Base-by-base conservation (phyloP, 257 asterid genomes). In the Oldenlandia corymbosa region DNA sequence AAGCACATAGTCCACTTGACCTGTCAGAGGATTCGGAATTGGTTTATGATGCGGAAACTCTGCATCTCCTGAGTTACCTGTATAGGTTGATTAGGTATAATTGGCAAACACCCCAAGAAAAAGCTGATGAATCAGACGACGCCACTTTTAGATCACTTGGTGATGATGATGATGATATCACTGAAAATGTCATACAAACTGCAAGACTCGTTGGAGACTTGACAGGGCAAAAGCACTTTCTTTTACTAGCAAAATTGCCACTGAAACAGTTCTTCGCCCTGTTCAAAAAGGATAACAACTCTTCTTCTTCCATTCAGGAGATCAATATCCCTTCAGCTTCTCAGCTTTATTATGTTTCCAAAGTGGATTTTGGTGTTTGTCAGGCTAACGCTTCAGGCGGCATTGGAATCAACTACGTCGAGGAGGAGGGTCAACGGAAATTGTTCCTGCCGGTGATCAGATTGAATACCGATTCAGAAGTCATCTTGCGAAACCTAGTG, bases 1-100 rank as follows among this genome's bases (percentile, higher is more conserved):
- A 18, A 26, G 70, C 48, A 2, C 75, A 72, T 13, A 76, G 78
- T 46, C 85, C 88, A 27, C 76, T 82, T 13, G 16, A 62, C 27
- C 16, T 67, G 36, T 12, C 14, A 34, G 28, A 39, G 42, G 0
- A 47, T 14, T n/a, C 8, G 5, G 2, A 5, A 43, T 23, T 21
- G 28, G 41, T 18, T 27, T 2, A 5, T 4, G 60, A 28, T 54
- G 20, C 21, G 28, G 28, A 4, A 37, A 54, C 39, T 30, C 59
- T 39, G 27, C 59, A 54, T 54, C 32, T 54, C 18, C 59, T 54
- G 59, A 32, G 34, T 54, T 5, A 6, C 1, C 13, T 54, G 59
- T 54, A 54, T 16, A 13, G 21, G 12, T 27, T 54, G 39, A 32
- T 54, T 1, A 8, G 4, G 39, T 4, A 5, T 5, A 54, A 54